These are phyloP conservation scores for Phytopythium sindhum DNA, from an alignment of 352 stramenopile species.

Conservation along the genomic window DNA sequence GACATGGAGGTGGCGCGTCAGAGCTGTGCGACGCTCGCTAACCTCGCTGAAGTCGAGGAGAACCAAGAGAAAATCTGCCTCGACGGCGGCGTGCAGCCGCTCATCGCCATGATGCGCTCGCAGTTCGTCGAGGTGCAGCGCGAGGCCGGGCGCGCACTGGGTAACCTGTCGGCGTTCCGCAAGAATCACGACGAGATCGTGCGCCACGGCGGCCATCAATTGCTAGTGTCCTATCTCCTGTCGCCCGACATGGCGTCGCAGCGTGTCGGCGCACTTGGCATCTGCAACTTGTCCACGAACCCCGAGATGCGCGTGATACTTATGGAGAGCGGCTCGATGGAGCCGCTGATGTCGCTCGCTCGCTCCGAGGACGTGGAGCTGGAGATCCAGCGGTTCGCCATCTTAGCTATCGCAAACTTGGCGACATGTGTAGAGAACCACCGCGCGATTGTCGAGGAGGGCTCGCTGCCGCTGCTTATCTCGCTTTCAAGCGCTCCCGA, in stretches of 20 bases:
- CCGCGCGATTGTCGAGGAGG: constrained; percentile 91
- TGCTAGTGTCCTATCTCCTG: constrained; percentile 95
- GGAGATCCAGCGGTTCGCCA: constrained; percentile 93
- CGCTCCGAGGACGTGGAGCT: constrained; percentile 94
- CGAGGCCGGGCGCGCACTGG: constrained; percentile 88
- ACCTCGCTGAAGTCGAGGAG: constrained; percentile 93
- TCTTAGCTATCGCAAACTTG: constrained; percentile 93
- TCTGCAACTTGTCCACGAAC: constrained; percentile 95
- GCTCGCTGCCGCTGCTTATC: constrained; percentile 92
- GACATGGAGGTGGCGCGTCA: constrained; percentile 91
- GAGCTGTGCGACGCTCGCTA: constrained; percentile 91
- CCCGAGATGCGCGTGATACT: constrained; percentile 86
- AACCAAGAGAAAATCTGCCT: constrained; percentile 94
- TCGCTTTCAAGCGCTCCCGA: constrained; percentile 94
- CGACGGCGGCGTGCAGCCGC: constrained; percentile 89
- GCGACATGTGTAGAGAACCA: constrained; percentile 94
- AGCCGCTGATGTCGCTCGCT: constrained; percentile 93
- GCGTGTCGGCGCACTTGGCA: constrained; percentile 90
- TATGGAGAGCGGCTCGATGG: constrained; percentile 92
- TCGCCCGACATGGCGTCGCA: constrained; percentile 94
- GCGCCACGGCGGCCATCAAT: constrained; percentile 88
- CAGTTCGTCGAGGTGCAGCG: constrained; percentile 94
- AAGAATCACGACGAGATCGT: constrained; percentile 91
- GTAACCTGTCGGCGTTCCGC: constrained; percentile 91
- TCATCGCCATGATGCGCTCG: constrained; percentile 94